Evolutionary conservation across 176 grass and related monocot genomes (phyloP), one percentile per base, ranked within the genome.

Genomic region (Aegilops umbellulata): DNA sequence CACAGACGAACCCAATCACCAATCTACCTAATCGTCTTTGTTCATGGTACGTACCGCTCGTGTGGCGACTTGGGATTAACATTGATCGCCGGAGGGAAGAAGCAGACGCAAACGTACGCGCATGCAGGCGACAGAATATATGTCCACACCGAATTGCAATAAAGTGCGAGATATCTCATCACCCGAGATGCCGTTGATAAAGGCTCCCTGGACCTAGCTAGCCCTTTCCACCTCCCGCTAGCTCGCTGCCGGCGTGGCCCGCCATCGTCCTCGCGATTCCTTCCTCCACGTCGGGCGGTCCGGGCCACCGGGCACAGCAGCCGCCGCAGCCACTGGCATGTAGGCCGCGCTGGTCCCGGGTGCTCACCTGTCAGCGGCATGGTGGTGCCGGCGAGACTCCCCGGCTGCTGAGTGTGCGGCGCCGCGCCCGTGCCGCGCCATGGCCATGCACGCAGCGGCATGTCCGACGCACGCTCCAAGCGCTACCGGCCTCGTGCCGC

Each of bases 371-470:
- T 61, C 88, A 72, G 88, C 6, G 31, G 46, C 24, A 11, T 3
- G 42, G 24, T 9, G 3, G 60, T 8, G 26, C 19, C 24, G 2
- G 2, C 38, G 10, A 10, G 15, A 3, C 15, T 26, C 69, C 53
- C 22, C 60, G 6, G 31, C 20, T 34, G 55, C 60, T 58, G 69
- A 76, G 5, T 76, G 47, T 69, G 70, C 79, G 3, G 5, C 3
- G 14, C 6, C 0, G 79, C 10, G 44, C 88, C 8, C 82, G 69
- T 35, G 86, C 76, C 70, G 62, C 30, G 35, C 35, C 73, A 47
- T 8, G 6, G 65, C 46, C 61, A 41, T 81, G 78, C 78, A 81
- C 94, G 86, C 82, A 62, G 19, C 78, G 89, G 55, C 91, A 47
- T 76, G 13, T 41, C 53, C 27, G 42, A 0, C 26, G 38, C 88